Percentiles rank a stretch among this genome's conserved stretches.
Evolutionary conservation across 78 protist genomes (phyloP).

Genomic region (Cavenderia fasciculata): DNA sequence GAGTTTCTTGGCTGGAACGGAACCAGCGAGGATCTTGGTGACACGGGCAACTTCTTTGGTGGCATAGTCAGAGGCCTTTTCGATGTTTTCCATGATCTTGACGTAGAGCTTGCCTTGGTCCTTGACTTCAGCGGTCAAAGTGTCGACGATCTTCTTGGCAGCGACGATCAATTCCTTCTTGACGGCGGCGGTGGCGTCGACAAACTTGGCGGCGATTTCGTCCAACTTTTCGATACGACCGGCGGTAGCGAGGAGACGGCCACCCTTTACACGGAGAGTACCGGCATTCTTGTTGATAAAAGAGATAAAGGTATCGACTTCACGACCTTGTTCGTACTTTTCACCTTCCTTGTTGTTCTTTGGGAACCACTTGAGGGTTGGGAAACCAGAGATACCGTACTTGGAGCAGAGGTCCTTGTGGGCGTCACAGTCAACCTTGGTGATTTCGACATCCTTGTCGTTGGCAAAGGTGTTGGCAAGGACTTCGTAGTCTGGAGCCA

Average conservation of each 20-base stretch:
- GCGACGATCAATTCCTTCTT: conserved; percentile 19
- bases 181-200: conserved; percentile 61
- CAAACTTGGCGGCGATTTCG: conserved; percentile 59
- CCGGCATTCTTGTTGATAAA: conserved; percentile 83
- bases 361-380: conserved; percentile 93
- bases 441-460: conserved; percentile 71
- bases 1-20: conserved; percentile 44
- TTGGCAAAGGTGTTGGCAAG: conserved; percentile 79
- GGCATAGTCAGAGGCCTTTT: conserved; percentile 59
- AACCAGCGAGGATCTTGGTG: conserved; percentile 50
- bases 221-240: conserved; percentile 82
- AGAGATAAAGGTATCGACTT: conserved; percentile 68
- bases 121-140: conserved; percentile 39
- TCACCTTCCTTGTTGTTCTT: conserved; percentile 82
- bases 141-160: conserved; percentile 39
- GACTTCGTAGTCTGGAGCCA: conserved; percentile 87
- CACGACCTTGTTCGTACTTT: conserved; percentile 83
- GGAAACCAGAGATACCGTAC: conserved; percentile 92
- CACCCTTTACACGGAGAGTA: conserved; percentile 56
- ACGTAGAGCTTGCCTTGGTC: conserved; percentile 60
- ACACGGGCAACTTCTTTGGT: conserved; percentile 74
- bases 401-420: conserved; percentile 79
- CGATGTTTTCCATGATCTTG: conserved; percentile 75
- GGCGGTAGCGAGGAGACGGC: conserved; percentile 65
- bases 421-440: conserved; percentile 85